Evolutionary conservation across 768 basidiomycete genomes (phyloP).

Genomic region (Mrakia gelida): DNA sequence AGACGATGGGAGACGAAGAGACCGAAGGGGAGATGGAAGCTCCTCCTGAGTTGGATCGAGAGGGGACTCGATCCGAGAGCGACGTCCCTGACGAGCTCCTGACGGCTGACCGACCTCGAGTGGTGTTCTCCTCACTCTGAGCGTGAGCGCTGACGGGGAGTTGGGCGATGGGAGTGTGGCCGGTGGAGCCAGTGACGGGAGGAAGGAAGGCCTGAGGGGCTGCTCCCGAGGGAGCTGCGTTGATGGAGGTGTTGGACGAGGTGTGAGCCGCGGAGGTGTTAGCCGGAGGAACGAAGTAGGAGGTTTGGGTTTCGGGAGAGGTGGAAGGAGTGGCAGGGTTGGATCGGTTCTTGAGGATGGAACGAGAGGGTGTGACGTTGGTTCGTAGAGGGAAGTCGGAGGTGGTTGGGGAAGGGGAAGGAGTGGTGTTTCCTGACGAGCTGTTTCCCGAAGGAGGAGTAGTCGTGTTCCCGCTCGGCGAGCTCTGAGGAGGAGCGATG

Average conservation of each 20-base stretch:
- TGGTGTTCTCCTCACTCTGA: not conserved
- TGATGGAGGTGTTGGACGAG: not conserved
- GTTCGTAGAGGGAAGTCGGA: not conserved
- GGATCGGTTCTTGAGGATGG: conserved; percentile 45
- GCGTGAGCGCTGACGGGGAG: conserved; percentile 6
- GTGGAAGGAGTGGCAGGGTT: conserved; percentile 37
- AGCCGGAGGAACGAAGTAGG: conserved; percentile 28
- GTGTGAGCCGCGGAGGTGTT: conserved; percentile 12
- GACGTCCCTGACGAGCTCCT: conserved; percentile 12
- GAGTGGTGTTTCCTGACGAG: not conserved
- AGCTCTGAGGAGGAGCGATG: not conserved
- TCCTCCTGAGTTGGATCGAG: conserved; percentile 5
- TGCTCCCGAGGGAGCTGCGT: conserved; percentile 2
- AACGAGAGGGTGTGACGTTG: conserved; percentile 36
- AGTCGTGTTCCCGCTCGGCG: not conserved
- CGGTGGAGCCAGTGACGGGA: conserved; percentile 17
- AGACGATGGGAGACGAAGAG: conserved; percentile 6
- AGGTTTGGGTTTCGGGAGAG: conserved; percentile 32
- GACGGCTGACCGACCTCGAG: conserved; percentile 19
- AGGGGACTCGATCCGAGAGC: conserved; percentile 20
- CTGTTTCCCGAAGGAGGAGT: conserved; percentile 46
- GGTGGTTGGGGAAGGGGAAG: not conserved
- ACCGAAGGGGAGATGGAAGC: conserved; percentile 11
- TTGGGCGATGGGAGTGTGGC: conserved; percentile 13
- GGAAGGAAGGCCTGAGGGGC: conserved; percentile 10